Percentiles rank a stretch among this genome's conserved stretches.
phyloP scores from a whole-genome alignment of 805 yeast species.

The Tetrapisispora phaffii region DNA sequence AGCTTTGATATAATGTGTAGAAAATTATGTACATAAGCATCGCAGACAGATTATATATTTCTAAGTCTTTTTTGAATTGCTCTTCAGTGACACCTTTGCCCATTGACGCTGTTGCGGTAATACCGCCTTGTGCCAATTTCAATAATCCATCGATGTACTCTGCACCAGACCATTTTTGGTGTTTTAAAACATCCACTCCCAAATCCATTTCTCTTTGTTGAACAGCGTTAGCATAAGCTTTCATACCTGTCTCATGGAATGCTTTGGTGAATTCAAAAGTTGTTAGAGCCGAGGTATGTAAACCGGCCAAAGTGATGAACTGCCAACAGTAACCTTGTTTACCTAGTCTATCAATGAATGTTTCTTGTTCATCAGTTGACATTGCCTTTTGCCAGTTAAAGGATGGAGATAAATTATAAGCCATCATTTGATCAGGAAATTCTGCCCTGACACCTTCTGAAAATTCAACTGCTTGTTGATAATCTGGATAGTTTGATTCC shows the following conservation, averaged over 20 bases:
- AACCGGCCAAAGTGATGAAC: conserved; percentile 92
- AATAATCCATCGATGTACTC: conserved; percentile 87
- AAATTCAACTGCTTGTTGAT: conserved; percentile 85
- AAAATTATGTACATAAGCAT: too few relatives aligned
- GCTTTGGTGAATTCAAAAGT: conserved; percentile 74
- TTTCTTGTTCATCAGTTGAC: conserved; percentile 77
- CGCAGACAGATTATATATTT: not conserved
- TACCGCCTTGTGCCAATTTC: conserved; percentile 88
- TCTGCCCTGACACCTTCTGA: conserved; percentile 79
- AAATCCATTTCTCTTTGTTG: conserved; percentile 81
- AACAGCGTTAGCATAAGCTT: conserved; percentile 82
- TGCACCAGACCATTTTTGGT: conserved; percentile 98
- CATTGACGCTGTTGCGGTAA: conserved; percentile 94
- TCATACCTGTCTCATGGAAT: conserved; percentile 80
- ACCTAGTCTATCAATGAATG: conserved; percentile 79
- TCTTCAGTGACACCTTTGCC: conserved; percentile 97
- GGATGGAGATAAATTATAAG: conserved; percentile 93
- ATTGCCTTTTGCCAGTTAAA: conserved; percentile 97
- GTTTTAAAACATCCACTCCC: conserved; percentile 92
- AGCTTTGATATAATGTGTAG: too few relatives aligned
- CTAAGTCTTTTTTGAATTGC: conserved; percentile 51
- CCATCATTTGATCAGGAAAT: conserved; percentile 89
- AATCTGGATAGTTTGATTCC: conserved; percentile 95
- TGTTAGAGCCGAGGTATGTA: conserved; percentile 91
- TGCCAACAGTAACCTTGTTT: conserved; percentile 94